Base-by-base conservation (phyloP, 345 rosid species). In the Psidium friedrichsthalianum region DNA sequence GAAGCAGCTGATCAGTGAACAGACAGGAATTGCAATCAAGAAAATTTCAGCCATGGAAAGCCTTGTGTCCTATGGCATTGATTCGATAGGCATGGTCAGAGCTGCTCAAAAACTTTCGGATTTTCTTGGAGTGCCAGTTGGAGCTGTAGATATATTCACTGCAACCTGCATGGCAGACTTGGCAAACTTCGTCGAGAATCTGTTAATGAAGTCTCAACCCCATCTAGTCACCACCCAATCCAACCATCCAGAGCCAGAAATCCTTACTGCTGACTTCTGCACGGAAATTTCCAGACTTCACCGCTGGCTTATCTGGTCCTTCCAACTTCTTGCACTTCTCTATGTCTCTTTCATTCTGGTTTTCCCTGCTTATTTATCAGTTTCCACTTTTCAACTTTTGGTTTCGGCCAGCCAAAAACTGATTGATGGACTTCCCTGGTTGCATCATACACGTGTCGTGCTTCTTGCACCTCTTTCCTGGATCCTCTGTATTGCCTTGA, bases 61-160 rank as follows among this genome's bases (percentile, higher is more conserved):
- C 89, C 91, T 94, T 51, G 90, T 87, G 40, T 91, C 96, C 6
- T 92, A 94, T 59, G 96, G 96, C 58, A 89, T 94, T 25, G 96
- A 94, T 86, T 94, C 96, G 2, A 94, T 93, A 64, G 96, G 94
- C 1, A 93, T 93, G 6, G 96, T 94, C 22, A 90, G 94, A 88
- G 96, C 96, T 82, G 92, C 96, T 86, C 96, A 94, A 51, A 94
- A 94, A 54, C 92, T 94, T 51, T 92, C 94, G 6, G 93, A 93
- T 86, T 92, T 89, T 83, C 91, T 94, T 18, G 94, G 93, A 82
- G 95, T 90, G 81, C 90, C 96, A 3, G 90, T 94, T 58, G 94
- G 95, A 86, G 95, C 96, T 57, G 92, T 94, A 18, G 96, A 94
- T 86, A 93, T 94, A 83, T 93, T 94, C 90, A 92, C 94, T 5